Conservation (phyloP, 495 filamentous ascomycete species). For the Bombardia bombarda region DNA sequence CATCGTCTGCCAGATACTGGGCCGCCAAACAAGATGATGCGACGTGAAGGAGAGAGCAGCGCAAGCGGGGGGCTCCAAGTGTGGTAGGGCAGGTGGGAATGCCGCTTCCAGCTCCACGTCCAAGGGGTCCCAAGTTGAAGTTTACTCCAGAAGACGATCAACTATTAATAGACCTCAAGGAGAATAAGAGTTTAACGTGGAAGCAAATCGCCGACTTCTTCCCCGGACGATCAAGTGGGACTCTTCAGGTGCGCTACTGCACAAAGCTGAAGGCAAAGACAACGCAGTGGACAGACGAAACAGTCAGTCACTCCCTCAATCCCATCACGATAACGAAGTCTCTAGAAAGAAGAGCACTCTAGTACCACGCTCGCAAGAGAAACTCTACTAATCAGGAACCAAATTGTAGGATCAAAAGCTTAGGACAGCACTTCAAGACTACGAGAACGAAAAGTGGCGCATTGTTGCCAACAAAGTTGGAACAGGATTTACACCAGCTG, state of each 20-base stretch:
- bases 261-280: slow-evolving; percentile 89
- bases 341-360: no score
- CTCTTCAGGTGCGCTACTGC: slow-evolving; percentile 87
- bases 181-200: slow-evolving; percentile 88
- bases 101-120: slow-evolving; percentile 67
- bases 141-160: slow-evolving; percentile 86
- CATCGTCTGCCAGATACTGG: slow-evolving; percentile 62
- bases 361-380: no score
- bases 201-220: slow-evolving; percentile 95
- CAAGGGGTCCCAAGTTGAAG: slow-evolving; percentile 77
- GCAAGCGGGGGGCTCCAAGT: slow-evolving; percentile 50
- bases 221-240: slow-evolving; percentile 77
- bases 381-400: no score
- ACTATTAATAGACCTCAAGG: slow-evolving; percentile 78
- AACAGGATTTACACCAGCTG: slow-evolving; percentile 71
- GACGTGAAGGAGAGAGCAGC: slow-evolving; percentile 40
- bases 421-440: slow-evolving; percentile 71
- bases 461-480: slow-evolving; percentile 83
- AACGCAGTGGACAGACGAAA: slow-evolving; percentile 86
- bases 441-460: slow-evolving; percentile 85
- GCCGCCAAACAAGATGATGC: slow-evolving; percentile 48
- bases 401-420: slow-evolving; percentile 71
- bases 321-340: no score
- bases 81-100: slow-evolving; percentile 77
- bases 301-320: no score